phyloP scores from a whole-genome alignment of 106 monocot species.

The Dendrobium nobile region DNA sequence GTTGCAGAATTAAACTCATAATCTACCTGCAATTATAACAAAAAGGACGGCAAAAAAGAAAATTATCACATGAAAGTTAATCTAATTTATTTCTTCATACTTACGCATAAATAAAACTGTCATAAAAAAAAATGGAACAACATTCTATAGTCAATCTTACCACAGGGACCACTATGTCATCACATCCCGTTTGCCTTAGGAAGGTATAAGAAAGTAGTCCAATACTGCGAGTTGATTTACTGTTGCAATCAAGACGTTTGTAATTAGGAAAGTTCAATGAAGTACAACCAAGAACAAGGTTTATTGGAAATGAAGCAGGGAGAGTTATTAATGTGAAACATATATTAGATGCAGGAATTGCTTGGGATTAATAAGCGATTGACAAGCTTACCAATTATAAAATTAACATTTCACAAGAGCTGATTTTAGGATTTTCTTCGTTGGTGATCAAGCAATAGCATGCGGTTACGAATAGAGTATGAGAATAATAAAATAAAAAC shows the following conservation, averaged over 20 bases:
- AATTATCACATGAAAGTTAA: conserved; percentile 5
- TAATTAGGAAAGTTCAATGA: too few species aligned
- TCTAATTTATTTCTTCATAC: background rate
- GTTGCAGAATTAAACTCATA: conserved; percentile 28
- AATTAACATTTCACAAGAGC: too few species aligned
- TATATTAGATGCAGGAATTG: too few species aligned
- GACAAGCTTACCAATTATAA: too few species aligned
- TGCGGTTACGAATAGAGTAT: accelerated
- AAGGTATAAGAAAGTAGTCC: conserved; percentile 70
- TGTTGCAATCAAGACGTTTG: too few species aligned
- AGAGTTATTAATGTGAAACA: too few species aligned
- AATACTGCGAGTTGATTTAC: conserved; percentile 30
- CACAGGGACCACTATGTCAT: conserved; percentile 56
- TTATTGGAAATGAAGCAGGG: too few species aligned
- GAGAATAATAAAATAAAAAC: accelerated
- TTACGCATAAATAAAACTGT: background rate
- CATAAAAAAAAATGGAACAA: background rate
- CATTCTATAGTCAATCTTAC: conserved; percentile 21
- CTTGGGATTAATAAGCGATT: too few species aligned
- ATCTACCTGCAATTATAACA: conserved; percentile 34
- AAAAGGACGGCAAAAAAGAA: background rate
- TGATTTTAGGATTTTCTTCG: too few species aligned
- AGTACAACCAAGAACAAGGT: too few species aligned
- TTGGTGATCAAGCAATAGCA: too few species aligned
- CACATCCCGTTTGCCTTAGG: conserved; percentile 32